Evolutionary conservation across 1,139 yeast genomes (phyloP).

Genomic region (Pichia sp.): DNA sequence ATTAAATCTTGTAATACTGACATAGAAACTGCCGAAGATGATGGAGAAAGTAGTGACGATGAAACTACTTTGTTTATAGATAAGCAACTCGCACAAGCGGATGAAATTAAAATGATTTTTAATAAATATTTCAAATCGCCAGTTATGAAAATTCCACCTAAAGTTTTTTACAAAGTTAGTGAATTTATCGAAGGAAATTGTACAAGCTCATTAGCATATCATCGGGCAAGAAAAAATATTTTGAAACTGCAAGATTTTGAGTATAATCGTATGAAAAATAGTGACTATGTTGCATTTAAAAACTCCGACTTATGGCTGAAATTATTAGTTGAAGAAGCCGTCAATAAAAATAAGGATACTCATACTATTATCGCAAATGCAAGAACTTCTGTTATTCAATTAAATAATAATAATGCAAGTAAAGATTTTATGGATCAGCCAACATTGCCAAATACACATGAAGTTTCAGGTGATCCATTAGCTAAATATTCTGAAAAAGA

Average conservation of each 20-base stretch:
- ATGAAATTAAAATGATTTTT: slow-evolving; percentile 46
- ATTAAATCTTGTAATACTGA: neutral
- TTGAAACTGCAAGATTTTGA: slow-evolving; percentile 51
- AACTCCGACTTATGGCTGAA: slow-evolving; percentile 44
- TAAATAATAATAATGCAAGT: too few species aligned
- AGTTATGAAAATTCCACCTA: slow-evolving; percentile 29
- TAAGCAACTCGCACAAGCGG: slow-evolving; percentile 38
- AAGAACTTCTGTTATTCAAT: too few species aligned
- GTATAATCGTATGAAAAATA: slow-evolving; percentile 41
- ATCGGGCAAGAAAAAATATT: slow-evolving; percentile 50
- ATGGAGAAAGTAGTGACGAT: slow-evolving; percentile 21
- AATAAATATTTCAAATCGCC: slow-evolving; percentile 35
- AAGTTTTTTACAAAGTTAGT: slow-evolving; percentile 31
- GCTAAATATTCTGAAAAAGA: slow-evolving; percentile 26
- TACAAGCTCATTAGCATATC: slow-evolving; percentile 28
- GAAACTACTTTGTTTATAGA: slow-evolving; percentile 25
- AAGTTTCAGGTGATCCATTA: slow-evolving; percentile 28
- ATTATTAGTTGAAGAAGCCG: slow-evolving; percentile 35
- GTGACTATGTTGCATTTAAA: slow-evolving; percentile 55
- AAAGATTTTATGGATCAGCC: too few species aligned
- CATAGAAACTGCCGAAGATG: slow-evolving; percentile 13
- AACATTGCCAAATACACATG: slow-evolving; percentile 13
- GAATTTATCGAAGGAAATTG: slow-evolving; percentile 27
- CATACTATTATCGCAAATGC: too few species aligned
- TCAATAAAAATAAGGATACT: slow-evolving; percentile 19